Percentiles rank a stretch among this genome's conserved stretches.
These are phyloP conservation scores for Neurospora sp. DNA, from an alignment of 495 filamentous ascomycete genomes.

Conservation along the genomic window DNA sequence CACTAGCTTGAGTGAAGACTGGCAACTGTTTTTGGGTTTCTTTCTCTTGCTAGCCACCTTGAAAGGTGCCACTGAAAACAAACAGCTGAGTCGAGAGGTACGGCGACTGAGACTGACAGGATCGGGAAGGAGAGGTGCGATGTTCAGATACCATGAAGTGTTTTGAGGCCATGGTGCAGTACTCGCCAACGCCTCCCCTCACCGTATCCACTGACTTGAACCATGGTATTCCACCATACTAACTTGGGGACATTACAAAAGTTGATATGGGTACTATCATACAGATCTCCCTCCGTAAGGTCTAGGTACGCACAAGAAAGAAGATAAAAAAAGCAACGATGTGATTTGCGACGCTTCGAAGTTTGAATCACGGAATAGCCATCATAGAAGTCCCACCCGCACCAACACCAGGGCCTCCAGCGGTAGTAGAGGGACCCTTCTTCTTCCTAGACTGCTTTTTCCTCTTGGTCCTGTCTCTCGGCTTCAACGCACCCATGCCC, in stretches of 20 bases:
- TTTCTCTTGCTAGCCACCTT: no score
- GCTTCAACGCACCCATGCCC: constrained; percentile 82
- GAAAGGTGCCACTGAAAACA: no score
- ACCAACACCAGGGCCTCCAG: background rate
- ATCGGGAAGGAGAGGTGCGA: no score
- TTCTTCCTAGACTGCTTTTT: constrained; percentile 74
- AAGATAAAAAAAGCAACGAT: background rate
- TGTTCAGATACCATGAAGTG: no score
- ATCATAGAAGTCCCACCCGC: background rate
- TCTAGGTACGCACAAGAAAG: background rate
- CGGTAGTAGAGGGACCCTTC: constrained; percentile 33
- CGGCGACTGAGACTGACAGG: no score
- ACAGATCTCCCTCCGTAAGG: background rate
- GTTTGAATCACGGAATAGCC: background rate
- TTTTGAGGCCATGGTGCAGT: no score
- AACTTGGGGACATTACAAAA: background rate
- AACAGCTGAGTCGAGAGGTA: no score
- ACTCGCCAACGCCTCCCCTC: no score
- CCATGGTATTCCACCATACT: background rate
- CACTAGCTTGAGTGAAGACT: no score
- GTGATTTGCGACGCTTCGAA: background rate
- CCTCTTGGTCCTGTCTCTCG: constrained; percentile 72
- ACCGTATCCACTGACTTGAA: background rate
- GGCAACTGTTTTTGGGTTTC: no score
- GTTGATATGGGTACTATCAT: background rate